phyloP scores from a whole-genome alignment of 2,329 filamentous ascomycete genomes.

The Lecanicillium sp. region DNA sequence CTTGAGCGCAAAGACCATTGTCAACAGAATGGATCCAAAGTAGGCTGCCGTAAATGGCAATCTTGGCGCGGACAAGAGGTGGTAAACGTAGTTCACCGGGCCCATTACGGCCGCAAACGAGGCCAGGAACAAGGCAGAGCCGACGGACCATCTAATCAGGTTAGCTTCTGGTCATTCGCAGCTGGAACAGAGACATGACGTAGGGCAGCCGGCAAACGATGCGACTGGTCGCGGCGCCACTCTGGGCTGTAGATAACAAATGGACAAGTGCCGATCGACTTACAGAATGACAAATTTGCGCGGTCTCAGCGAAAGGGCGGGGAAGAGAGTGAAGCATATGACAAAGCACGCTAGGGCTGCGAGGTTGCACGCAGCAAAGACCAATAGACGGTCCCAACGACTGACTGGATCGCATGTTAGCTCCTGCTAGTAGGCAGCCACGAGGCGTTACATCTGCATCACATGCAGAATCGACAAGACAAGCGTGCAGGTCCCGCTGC shows the following conservation, averaged over 20 bases:
- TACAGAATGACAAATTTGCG: conserved; percentile 96
- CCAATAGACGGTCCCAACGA: conserved; percentile 89
- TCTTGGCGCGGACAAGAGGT: conserved; percentile 75
- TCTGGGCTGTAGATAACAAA: no score
- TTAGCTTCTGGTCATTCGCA: conserved; percentile 15
- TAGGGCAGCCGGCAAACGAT: conserved; percentile 9
- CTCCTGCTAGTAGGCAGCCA: conserved; percentile 23
- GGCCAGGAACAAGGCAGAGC: conserved; percentile 78
- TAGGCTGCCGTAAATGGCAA: conserved; percentile 91
- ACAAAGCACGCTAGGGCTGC: conserved; percentile 87
- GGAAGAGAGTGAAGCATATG: conserved; percentile 85
- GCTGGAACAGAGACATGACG: conserved; percentile 14
- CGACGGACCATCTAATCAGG: conserved; percentile 76
- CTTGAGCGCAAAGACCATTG: conserved; percentile 84
- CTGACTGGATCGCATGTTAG: conserved; percentile 60
- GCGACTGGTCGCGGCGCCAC: conserved; percentile 6
- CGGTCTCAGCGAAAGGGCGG: conserved; percentile 69
- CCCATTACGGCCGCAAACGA: conserved; percentile 96
- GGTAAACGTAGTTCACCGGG: conserved; percentile 70
- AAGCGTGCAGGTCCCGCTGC: conserved; percentile 39
- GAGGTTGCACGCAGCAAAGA: conserved; percentile 87
- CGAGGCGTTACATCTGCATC: conserved; percentile 34
- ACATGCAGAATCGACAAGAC: conserved; percentile 31
- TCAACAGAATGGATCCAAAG: conserved; percentile 85
- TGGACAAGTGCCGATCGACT: conserved; percentile 38